Percentiles rank a stretch among this genome's conserved stretches.
Evolutionary conservation across 768 basidiomycete species (phyloP).

Genomic region (Xanthoconium stramineum): DNA sequence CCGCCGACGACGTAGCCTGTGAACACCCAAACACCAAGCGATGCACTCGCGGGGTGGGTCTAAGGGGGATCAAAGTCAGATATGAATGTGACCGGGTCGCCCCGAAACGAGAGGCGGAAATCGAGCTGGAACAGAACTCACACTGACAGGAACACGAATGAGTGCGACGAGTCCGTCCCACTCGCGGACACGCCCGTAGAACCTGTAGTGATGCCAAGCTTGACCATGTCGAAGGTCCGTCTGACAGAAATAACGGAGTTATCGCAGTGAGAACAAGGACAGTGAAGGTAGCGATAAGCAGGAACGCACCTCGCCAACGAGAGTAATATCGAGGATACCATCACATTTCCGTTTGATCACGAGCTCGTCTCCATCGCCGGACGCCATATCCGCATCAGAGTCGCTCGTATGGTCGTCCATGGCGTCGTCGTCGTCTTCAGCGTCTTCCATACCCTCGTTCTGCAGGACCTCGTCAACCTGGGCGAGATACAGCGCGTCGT

Average conservation of each 20-base stretch:
- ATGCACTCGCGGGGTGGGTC: background rate
- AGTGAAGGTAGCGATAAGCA: background rate
- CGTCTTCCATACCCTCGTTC: constrained; percentile 16
- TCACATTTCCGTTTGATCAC: constrained; percentile 37
- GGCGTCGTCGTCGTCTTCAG: constrained; percentile 28
- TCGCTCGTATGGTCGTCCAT: constrained; percentile 28
- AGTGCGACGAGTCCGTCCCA: constrained; percentile 63
- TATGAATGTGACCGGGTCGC: background rate
- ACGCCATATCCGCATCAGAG: constrained; percentile 26
- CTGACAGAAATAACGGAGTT: constrained; percentile 23
- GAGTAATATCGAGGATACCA: constrained; percentile 58
- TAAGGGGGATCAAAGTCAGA: constrained; percentile 11
- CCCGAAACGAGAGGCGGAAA: background rate
- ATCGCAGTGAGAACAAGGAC: background rate
- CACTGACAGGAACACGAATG: constrained; percentile 39
- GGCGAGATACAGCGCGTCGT: constrained; percentile 25
- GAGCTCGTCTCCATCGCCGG: constrained; percentile 19
- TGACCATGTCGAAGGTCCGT: constrained; percentile 46
- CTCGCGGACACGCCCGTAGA: constrained; percentile 51
- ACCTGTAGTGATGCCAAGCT: constrained; percentile 47
- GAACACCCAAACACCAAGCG: constrained; percentile 43
- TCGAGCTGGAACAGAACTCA: constrained; percentile 8
- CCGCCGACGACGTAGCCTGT: constrained; percentile 70
- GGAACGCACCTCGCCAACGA: constrained; percentile 53
- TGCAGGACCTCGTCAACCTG: constrained; percentile 4